Evolutionary conservation across 345 rosid genomes (phyloP).

Genomic region (Clarkia xantiana): DNA sequence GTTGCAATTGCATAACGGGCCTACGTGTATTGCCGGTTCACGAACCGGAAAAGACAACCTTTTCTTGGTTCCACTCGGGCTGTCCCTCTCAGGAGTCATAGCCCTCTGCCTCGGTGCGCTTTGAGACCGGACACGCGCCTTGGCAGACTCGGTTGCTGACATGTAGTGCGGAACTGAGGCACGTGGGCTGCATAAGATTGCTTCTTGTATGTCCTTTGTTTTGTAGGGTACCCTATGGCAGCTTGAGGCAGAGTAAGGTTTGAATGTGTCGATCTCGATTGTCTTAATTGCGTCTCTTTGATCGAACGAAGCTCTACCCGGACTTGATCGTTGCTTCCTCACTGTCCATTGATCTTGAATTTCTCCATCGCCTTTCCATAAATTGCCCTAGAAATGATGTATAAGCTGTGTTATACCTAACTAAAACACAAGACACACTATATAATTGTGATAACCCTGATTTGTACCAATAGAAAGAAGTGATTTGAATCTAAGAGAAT

Average conservation of each 20-base stretch:
- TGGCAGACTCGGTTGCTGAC: conserved; percentile 65
- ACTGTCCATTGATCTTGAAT: conserved; percentile 18
- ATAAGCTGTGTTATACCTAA: no score
- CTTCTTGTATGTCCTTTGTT: conserved; percentile 14
- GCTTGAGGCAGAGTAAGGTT: conserved; percentile 15
- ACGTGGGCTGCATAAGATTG: conserved; percentile 32
- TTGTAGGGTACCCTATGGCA: conserved; percentile 15
- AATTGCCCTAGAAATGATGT: conserved; percentile 13
- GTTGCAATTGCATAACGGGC: no score
- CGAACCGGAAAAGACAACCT: conserved; percentile 24
- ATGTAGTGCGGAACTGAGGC: conserved; percentile 47
- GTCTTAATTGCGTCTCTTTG: conserved; percentile 54
- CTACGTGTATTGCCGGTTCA: neutral
- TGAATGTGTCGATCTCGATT: conserved; percentile 49
- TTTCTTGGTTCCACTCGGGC: conserved; percentile 21
- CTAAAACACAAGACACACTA: no score
- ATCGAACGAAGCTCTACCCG: conserved; percentile 46
- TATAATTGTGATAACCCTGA: no score
- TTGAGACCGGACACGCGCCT: conserved; percentile 44
- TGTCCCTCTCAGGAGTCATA: conserved; percentile 28
- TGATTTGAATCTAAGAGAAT: no score
- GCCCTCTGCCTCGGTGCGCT: conserved; percentile 58
- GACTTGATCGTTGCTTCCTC: conserved; percentile 14
- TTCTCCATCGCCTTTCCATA: conserved; percentile 31
- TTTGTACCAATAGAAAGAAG: no score